Evolutionary conservation across 2,329 filamentous ascomycete genomes (phyloP).

Genomic region (Pseudonectria foliicola): DNA sequence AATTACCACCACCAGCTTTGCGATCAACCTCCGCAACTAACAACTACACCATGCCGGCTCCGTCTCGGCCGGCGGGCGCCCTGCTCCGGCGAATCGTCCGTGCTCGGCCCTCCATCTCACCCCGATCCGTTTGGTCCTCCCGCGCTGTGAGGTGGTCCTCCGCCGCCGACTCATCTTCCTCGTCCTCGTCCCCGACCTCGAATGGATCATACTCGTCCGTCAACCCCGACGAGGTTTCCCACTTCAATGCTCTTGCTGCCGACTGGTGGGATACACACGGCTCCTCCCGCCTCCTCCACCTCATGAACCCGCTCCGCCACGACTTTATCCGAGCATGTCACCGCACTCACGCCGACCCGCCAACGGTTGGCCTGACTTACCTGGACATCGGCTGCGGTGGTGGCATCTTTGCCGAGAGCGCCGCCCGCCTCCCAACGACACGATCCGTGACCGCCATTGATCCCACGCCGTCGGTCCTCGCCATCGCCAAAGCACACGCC

Average conservation of each 20-base stretch:
- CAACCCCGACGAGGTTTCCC: conserved; percentile 80
- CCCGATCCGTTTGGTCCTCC: conserved; percentile 2
- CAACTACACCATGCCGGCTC: conserved; percentile 15
- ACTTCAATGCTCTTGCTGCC: conserved; percentile 89
- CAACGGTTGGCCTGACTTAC: conserved; percentile 49
- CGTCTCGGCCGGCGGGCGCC: conserved; percentile 15
- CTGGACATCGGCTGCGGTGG: conserved; percentile 94
- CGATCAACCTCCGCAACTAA: conserved; percentile 1
- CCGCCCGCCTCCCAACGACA: conserved; percentile 60
- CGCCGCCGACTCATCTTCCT: conserved; percentile 8
- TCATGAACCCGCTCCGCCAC: conserved; percentile 96
- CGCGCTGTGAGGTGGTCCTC: conserved; percentile 15
- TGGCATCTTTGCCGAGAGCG: conserved; percentile 89
- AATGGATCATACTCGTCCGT: conserved; percentile 52
- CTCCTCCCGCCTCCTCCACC: conserved; percentile 82
- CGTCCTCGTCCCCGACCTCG: conserved; percentile 23
- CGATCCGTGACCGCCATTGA: conserved; percentile 67
- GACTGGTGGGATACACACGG: conserved; percentile 98
- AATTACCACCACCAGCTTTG: conserved; percentile 4
- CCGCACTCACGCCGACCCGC: conserved; percentile 38
- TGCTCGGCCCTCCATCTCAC: conserved; percentile 3
- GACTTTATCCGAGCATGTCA: conserved; percentile 78
- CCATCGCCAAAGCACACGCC: conserved; percentile 69
- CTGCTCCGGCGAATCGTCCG: conserved; percentile 15
- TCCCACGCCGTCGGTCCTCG: conserved; percentile 65